These are phyloP conservation scores for Pelargonium citronellum DNA, from an alignment of 441 rosid species.

Conservation along the genomic window DNA sequence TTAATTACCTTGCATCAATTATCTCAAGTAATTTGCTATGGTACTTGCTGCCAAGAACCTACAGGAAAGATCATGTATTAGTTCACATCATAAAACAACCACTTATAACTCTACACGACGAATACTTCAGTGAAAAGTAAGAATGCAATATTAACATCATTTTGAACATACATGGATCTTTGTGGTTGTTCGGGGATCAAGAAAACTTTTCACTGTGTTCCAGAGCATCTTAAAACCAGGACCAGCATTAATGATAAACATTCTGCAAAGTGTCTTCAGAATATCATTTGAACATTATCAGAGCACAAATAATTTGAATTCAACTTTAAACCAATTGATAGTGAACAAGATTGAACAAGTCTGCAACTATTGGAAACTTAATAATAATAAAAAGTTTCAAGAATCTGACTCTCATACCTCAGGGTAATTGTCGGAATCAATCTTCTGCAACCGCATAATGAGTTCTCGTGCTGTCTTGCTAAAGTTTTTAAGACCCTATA, in stretches of 20 bases:
- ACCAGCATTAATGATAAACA: conserved; percentile 98
- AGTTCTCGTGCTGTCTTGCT: conserved; percentile 91
- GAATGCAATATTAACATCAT: not conserved
- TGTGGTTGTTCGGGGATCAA: conserved; percentile 93
- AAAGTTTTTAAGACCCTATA: conserved; percentile 81
- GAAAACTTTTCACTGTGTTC: conserved; percentile 82
- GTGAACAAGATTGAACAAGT: not conserved
- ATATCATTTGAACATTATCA: conserved; percentile 15
- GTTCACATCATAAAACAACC: conserved; percentile 9
- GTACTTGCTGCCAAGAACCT: conserved; percentile 96
- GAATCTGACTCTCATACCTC: conserved; percentile 45
- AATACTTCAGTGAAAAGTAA: not conserved
- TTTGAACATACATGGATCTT: conserved; percentile 71
- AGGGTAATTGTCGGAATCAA: conserved; percentile 94
- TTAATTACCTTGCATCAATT: conserved; percentile 68
- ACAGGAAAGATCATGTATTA: conserved; percentile 6
- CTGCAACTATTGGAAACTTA: not conserved
- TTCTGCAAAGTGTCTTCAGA: conserved; percentile 79
- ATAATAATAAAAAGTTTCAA: not conserved
- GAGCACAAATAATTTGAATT: conserved; percentile 1
- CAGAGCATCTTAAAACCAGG: conserved; percentile 92
- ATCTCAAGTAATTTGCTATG: conserved; percentile 92
- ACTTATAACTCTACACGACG: not conserved
- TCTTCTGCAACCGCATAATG: conserved; percentile 74
- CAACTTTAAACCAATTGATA: not conserved